Base-by-base conservation (phyloP, 306 rosid genomes). In the Corylus avellana region DNA sequence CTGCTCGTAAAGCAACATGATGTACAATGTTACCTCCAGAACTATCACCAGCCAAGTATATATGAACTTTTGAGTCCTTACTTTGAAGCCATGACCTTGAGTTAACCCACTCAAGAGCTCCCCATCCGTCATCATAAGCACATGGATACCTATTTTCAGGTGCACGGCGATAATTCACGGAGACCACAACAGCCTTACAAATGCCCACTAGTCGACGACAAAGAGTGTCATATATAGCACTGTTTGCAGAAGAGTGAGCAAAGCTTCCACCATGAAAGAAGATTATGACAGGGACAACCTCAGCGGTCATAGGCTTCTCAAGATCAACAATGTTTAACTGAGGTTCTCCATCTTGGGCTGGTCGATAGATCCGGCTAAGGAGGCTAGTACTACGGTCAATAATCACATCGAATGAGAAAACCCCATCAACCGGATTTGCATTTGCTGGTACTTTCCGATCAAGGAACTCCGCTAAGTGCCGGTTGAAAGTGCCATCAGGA, bases 231-330 rank as follows among this genome's bases (percentile, higher is more conserved):
- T 95, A 95, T 67, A 95, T 95, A 8, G 96, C 97, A 78, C 98
- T 95, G 66, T 95, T 91, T 3, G 96, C 90, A 17, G 99, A 95
- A 58, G 98, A 95, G 77, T 93, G 99, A 0, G 96, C 96, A 84
- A 95, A 95, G 84, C 99, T 95, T 84, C 99, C 99, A 76, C 99
- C 99, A 8, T 96, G 99, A 78, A 96, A 96, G 87, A 96, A 96
- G 37, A 96, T 66, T 16, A 96, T 85, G 7, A 96, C 94, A 79
- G 98, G 98, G 8, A 84, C 67, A 84, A 93, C 81, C 84, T 89
- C 97, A 42, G 87, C 62, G 42, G 73, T 85, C 50, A 87, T 86
- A 2, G 96, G 93, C 90, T 85, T 91, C 87, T 90, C 90, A 70
- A 90, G 96, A 70, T 91, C 96, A 84, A 81, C 63, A 63, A 93